phyloP scores from a whole-genome alignment of 2,329 filamentous ascomycete species.

The Colletotrichum tropicicola region DNA sequence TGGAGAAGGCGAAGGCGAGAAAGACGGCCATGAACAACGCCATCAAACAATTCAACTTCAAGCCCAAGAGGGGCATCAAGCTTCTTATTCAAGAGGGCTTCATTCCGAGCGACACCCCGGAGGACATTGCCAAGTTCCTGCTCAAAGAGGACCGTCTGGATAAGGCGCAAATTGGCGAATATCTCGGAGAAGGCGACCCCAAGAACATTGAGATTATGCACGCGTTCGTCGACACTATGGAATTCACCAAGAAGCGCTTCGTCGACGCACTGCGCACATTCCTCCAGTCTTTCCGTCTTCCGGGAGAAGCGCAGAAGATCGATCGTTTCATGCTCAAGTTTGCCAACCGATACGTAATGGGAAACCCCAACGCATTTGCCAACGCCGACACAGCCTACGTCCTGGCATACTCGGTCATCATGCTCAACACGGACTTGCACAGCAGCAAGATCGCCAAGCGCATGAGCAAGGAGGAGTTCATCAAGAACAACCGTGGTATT shows the following conservation, averaged over 20 bases:
- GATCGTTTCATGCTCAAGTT: constrained; percentile 99
- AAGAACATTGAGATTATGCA: constrained; percentile 92
- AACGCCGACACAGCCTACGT: constrained; percentile 99
- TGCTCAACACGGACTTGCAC: constrained; percentile 96
- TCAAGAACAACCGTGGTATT: constrained; percentile 98
- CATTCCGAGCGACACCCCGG: constrained; percentile 79
- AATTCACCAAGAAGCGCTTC: constrained; percentile 90
- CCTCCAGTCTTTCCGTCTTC: constrained; percentile 91
- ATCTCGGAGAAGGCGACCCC: constrained; percentile 90
- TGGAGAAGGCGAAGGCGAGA: constrained; percentile 93
- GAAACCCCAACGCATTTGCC: constrained; percentile 96
- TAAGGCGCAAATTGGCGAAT: constrained; percentile 94
- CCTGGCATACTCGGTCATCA: constrained; percentile 92
- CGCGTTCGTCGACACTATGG: constrained; percentile 94
- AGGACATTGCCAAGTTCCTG: constrained; percentile 87
- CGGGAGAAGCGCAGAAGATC: constrained; percentile 97
- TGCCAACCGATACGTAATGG: constrained; percentile 92
- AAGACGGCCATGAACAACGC: constrained; percentile 94
- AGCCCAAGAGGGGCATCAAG: constrained; percentile 94
- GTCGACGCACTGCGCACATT: constrained; percentile 93
- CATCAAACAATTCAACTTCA: constrained; percentile 95
- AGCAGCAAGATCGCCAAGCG: constrained; percentile 83
- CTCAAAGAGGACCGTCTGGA: constrained; percentile 84
- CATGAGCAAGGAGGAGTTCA: constrained; percentile 97
- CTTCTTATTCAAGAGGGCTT: constrained; percentile 85